These are phyloP conservation scores for Acer saccharum DNA, from an alignment of 345 rosid genomes.

Conservation along the genomic window DNA sequence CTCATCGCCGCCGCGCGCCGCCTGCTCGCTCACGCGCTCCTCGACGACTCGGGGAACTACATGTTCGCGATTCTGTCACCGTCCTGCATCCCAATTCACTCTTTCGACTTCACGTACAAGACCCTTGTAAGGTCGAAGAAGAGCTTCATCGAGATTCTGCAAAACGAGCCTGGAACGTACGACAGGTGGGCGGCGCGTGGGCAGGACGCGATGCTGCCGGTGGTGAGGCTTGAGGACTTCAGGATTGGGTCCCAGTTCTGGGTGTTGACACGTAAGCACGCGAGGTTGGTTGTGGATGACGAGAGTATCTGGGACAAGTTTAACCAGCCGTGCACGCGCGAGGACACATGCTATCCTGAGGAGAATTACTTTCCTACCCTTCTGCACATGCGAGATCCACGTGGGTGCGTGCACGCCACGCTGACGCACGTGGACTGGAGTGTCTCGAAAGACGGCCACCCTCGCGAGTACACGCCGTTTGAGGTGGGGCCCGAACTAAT, in stretches of 20 bases:
- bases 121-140: constrained; percentile 37
- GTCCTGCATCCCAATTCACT: constrained; percentile 67
- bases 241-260: constrained; percentile 90
- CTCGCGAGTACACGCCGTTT: constrained; percentile 43
- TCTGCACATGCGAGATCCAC: constrained; percentile 56
- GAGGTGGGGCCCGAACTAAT: constrained; percentile 66
- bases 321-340: constrained; percentile 49
- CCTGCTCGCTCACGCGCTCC: constrained; percentile 64
- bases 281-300: constrained; percentile 64
- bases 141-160: constrained; percentile 77
- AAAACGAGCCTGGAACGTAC: constrained; percentile 50
- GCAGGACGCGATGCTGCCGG: constrained; percentile 65
- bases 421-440: constrained; percentile 86
- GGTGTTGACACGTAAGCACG: constrained; percentile 71
- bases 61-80: constrained; percentile 77
- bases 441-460: constrained; percentile 59
- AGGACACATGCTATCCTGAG: constrained; percentile 68
- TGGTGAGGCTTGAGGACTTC: constrained; percentile 64
- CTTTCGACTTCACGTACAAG: constrained; percentile 58
- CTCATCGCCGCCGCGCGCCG: constrained; percentile 77
- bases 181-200: constrained; percentile 91
- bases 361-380: constrained; percentile 82
- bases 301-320: constrained; percentile 60
- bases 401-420: constrained; percentile 60
- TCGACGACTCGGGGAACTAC: constrained; percentile 54